phyloP scores from a whole-genome alignment of 345 rosid genomes.

The Lepidium sativum region DNA sequence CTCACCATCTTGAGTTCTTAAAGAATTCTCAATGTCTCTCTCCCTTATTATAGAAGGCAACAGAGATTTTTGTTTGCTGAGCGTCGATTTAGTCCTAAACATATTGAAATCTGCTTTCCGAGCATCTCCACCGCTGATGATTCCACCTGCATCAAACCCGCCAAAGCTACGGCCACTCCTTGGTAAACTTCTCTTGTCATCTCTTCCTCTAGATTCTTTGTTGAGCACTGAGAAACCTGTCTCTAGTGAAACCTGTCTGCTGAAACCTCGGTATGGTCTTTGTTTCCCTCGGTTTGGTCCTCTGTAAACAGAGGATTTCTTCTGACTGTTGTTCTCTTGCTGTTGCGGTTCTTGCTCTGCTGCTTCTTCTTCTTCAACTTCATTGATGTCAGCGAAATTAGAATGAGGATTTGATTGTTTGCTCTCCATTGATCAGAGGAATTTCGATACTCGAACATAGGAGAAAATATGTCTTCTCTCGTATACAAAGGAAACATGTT shows the following conservation, averaged over 20 bases:
- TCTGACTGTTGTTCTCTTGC: conserved; percentile 24
- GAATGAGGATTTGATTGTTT: conserved; percentile 20
- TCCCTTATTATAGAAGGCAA: conserved; percentile 53
- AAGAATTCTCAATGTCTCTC: conserved; percentile 34
- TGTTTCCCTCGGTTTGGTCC: conserved; percentile 36
- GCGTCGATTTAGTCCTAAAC: conserved; percentile 72
- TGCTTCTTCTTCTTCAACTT: conserved; percentile 51
- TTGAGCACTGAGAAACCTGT: conserved; percentile 73
- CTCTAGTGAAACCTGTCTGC: conserved; percentile 79
- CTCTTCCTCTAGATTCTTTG: conserved; percentile 43
- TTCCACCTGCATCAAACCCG: conserved; percentile 52
- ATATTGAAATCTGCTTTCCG: conserved; percentile 66
- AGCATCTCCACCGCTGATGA: conserved; percentile 30
- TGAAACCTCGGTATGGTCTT: conserved; percentile 35
- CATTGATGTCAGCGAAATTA: conserved; percentile 61
- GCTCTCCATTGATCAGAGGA: conserved; percentile 11
- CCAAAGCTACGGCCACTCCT: conserved; percentile 85
- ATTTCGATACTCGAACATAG: background rate
- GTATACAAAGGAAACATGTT: background rate
- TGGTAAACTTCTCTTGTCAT: conserved; percentile 45
- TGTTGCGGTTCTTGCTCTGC: conserved; percentile 26
- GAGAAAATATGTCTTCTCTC: background rate
- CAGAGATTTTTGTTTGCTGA: conserved; percentile 75
- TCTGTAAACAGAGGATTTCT: conserved; percentile 29
- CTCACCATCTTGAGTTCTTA: conserved; percentile 31